A percentile compares a stretch with the other conserved stretches of the same genome.
phyloP scores from a whole-genome alignment of 176 grass and related monocot genomes.

The Musa beccarii region DNA sequence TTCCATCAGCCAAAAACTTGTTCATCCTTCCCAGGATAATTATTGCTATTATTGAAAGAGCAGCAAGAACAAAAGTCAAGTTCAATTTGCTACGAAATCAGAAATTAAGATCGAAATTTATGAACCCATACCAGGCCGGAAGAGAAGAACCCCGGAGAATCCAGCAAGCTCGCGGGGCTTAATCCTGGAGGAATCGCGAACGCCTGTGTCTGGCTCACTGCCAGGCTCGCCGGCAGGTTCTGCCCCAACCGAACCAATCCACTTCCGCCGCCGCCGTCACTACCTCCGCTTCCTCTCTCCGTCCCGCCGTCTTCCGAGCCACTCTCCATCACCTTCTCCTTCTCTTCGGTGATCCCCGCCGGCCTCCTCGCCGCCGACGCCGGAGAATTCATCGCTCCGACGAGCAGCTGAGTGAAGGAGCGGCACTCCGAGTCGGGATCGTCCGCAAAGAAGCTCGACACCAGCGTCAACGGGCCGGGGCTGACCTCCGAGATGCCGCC shows the following conservation, averaged over 20 bases:
- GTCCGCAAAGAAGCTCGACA: constrained; percentile 65
- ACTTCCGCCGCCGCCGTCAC: background rate
- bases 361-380: background rate
- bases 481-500: constrained; percentile 28
- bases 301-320: background rate
- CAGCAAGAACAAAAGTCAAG: background rate
- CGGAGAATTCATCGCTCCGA: constrained; percentile 16
- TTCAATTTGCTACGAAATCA: background rate
- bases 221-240: constrained; percentile 2
- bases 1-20: background rate
- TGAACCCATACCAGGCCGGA: background rate
- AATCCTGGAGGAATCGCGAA: constrained; percentile 32
- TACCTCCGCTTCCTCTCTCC: background rate
- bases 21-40: background rate
- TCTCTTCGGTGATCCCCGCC: background rate
- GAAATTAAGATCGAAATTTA: background rate
- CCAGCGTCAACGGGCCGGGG: constrained; percentile 82
- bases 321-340: background rate
- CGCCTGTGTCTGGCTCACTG: constrained; percentile 8
- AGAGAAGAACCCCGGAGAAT: constrained; percentile 6
- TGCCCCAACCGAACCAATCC: background rate
- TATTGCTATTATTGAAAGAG: background rate
- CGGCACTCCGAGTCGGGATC: constrained; percentile 13
- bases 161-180: constrained; percentile 28
- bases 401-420: constrained; percentile 23